Evolutionary conservation across 257 asterid genomes (phyloP), one percentile per base, ranked within the genome.

Genomic region (Solanum pennellii): DNA sequence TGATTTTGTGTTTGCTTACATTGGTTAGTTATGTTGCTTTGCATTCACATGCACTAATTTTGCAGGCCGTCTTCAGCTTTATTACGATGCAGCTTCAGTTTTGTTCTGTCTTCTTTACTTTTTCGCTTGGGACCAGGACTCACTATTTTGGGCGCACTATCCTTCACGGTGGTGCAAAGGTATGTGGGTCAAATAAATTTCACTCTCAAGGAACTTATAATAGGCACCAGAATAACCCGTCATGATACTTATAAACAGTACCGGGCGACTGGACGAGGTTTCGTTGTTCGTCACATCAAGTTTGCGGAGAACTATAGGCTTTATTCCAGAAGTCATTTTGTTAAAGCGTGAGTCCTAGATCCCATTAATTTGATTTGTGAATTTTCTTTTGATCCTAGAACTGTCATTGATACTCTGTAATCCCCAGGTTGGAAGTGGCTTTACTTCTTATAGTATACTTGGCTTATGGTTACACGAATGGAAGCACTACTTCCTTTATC

Each of bases 81-180:
- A 92, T 95, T 90, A 95, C 98, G 12, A 97, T 97, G 99, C 99
- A 97, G 96, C 94, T 97, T 91, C 99, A 97, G 93, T 98, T 97
- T 71, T 95, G 97, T 88, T 95, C 99, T 13, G 95, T 97, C 90
- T 97, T 97, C 94, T 97, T 97, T 90, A 96, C 99, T 12, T 97
- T 97, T 92, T 97, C 99, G 8, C 89, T 97, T 74, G 99, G 99
- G 86, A 97, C 99, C 37, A 93, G 96, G 90, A 94, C 98, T 75
- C 99, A 97, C 88, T 97, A 97, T 88, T 97, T 97, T 92, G 99
- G 99, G 86, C 99, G 99, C 41, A 97, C 99, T 73, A 91, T 97
- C 90, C 98, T 97, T 89, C 99, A 97, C 88, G 99, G 99, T 88
- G 99, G 99, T 80, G 99, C 99, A 84, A 97, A 97, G 98, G 99